Base-by-base conservation (phyloP, 306 rosid species). In the Rosa lucieae region DNA sequence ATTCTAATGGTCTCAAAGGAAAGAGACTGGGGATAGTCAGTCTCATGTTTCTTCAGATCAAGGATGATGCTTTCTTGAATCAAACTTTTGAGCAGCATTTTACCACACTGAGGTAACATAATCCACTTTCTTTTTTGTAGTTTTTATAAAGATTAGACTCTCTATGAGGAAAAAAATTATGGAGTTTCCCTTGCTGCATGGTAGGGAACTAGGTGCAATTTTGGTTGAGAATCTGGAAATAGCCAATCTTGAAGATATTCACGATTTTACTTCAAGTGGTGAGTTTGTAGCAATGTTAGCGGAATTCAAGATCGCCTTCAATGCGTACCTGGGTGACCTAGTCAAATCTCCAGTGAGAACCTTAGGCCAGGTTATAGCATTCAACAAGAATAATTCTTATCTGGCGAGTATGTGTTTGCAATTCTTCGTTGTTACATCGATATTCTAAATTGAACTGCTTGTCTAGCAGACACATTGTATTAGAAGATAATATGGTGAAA, bases 201-300 rank as follows among this genome's bases (percentile, higher is more conserved):
- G 76, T 49, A 92, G 97, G 89, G 69, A 77, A 81, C 76, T 78
- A 67, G 97, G 96, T 55, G 97, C 93, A 69, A 82, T 75, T 29
- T 67, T 90, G 56, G 79, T 90, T 14, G 97, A 90, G 39, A 78
- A 92, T 84, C 79, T 92, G 80, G 90, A 89, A 48, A 86, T 92
- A 75, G 70, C 75, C 8, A 86, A 88, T n/a, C 37, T 56, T 55
- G 83, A 81, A 42, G 29, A 81, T 52, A 1, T 40, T 5, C 66
- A 21, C 39, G 78, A 21, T 70, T 26, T 8, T 26, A 85, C 70
- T 21, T 80, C 39, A 17, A 80, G 74, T 6, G 83, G 91, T 67
- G 91, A 89, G 81, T 1, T 1, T 1, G 81, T 73, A 67, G 96
- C 90, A 51, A 12, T 86, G 69, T 1, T 21, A 6, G 76, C 74